Base-by-base conservation (phyloP, 2,329 filamentous ascomycete species). In the Colletotrichum sp. region DNA sequence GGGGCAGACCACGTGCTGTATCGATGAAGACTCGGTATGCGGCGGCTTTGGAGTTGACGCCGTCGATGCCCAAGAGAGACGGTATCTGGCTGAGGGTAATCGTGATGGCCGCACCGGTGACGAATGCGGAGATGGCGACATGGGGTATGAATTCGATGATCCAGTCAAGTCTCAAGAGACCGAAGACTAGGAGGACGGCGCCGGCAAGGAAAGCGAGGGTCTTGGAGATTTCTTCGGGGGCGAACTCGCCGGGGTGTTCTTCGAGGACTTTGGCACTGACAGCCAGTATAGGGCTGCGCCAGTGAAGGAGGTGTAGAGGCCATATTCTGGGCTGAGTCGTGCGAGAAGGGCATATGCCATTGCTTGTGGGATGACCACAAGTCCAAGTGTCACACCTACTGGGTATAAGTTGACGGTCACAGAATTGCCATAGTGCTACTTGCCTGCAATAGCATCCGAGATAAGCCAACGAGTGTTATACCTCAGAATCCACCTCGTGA, bases 261-360 rank as follows among this genome's bases (percentile, higher is more conserved):
- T 81, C 80, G 15, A 84, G 79, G 55, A 89, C 84, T 15, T 82
- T 80, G 48, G 80, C 78, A 32, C 88, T 80, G 60, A 88, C 70
- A 95, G 90, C 94, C 94, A 96, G 84, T 96, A 96, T 64, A 95
- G 88, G 69, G 95, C 85, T 22, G 95, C 94, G 64, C 94, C 94
- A 82, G 95, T 94, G 80, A 96, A 96, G 1, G 94, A 96, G 0
- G 94, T 95, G 84, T 96, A 96, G 0, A 96, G 87, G 30, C 94
- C 94, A 79, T 91, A 96, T 78, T 95, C 89, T 3, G 92, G 89
- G 0, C 89, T 88, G 16, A 96, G 86, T 43, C 91, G 87, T 22
- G 94, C 94, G 25, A 96, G 87, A 34, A 92, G 86, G 15, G 94
- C 94, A 81, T 96, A 96, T 0, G 94, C 94, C 93, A 96, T 94